Percentiles rank a stretch among this genome's conserved stretches.
phyloP scores from a whole-genome alignment of 1,139 yeast species.

The Blastobotrys raffinosifermentans region DNA sequence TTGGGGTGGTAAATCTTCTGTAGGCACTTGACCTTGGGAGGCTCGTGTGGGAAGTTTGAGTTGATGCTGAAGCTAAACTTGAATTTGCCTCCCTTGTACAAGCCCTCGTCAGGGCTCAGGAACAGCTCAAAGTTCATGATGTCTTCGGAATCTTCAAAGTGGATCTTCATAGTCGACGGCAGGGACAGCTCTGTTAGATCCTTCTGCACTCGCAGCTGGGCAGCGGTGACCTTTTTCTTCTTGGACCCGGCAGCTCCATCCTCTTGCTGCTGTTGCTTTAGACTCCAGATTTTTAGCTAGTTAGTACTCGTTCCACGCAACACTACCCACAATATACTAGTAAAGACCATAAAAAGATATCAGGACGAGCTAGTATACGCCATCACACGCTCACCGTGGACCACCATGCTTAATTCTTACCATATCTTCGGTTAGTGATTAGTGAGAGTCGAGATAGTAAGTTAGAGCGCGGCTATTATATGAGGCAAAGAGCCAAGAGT shows the following conservation, averaged over 20 bases:
- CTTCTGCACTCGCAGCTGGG: constrained; percentile 41
- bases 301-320: too few species aligned
- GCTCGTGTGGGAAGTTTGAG: constrained; percentile 81
- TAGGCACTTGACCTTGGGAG: constrained; percentile 73
- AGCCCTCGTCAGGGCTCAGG: constrained; percentile 75
- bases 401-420: too few species aligned
- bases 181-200: constrained; percentile 66
- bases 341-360: too few species aligned
- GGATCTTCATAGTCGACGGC: constrained; percentile 56
- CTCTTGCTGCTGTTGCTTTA: constrained; percentile 36
- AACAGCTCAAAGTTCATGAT: constrained; percentile 55
- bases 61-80: constrained; percentile 58
- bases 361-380: too few species aligned
- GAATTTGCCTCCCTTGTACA: constrained; percentile 65
- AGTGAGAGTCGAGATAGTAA: too few species aligned
- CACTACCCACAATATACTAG: too few species aligned
- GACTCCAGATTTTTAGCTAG: constrained; percentile 38
- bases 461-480: too few species aligned
- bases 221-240: constrained; percentile 44
- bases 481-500: too few species aligned
- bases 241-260: constrained; percentile 25
- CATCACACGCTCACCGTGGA: too few species aligned
- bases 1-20: constrained; percentile 78
- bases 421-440: too few species aligned
- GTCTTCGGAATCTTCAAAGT: constrained; percentile 51